Base-by-base conservation (phyloP, 345 rosid genomes). In the Conringia planisiliqua region DNA sequence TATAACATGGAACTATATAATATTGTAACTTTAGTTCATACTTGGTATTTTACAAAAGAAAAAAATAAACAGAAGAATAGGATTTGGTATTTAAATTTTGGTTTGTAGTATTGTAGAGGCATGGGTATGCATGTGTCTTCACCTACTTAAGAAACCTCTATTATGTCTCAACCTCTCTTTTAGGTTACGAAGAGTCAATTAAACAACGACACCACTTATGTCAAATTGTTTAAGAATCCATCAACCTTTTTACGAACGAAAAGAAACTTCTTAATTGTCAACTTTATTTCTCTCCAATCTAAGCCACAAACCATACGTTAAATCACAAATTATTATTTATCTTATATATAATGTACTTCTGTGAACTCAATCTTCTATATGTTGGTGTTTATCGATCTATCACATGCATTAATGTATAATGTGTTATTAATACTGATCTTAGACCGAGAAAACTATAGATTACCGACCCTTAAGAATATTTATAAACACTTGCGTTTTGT, bases 71-170 rank as follows among this genome's bases (percentile, higher is more conserved):
- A 4, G 22, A 58, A 26, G 33, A 16, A 47, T 38, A 56, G 68
- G 46, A 59, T 48, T 67, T 67, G 68, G 62, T 74, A 47, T 66
- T 68, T 10, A 18, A 24, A 29, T 4, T 66, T 74, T 68, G 74
- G 74, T 75, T 30, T 75, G 50, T 68, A 68, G 79, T 75, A 52
- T 68, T 32, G 47, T 42, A 40, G 55, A 48, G 74, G 57, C 74
- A 75, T 75, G 57, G 63, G 43, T 63, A 75, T 75, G 79, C 63
- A 75, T 68, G 79, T 24, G 63, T 51, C 73, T 68, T 75, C 79
- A 68, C 73, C 73, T 67, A 67, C 62, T 67, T 75, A 75, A 29
- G 61, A 67, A 66, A 67, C 68, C 7, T 59, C 68, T 74, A 38
- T 68, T 39, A 61, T 40, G 69, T 75, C 58, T 29, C 70, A 42